Evolutionary conservation across 1,284 basidiomycete genomes (phyloP), one percentile per base, ranked within the genome.

Genomic region (Takashimella tepidaria): DNA sequence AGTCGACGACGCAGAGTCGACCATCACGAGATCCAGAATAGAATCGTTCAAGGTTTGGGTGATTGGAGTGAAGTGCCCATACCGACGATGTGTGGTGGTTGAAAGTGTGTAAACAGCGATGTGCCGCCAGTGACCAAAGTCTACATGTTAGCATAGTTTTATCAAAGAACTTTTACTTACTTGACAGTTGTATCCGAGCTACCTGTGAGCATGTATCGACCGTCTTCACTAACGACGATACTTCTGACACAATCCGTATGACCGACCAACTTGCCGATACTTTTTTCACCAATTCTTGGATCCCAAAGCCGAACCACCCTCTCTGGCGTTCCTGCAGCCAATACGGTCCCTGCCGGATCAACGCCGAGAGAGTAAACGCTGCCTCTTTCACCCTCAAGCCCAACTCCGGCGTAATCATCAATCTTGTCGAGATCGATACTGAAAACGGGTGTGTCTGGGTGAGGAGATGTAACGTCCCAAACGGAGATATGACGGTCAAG

Each of bases 241-340:
- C 89, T 84, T 4, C 95, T 83, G 49, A 99, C 91, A 64, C 96
- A 97, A 74, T 98, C 95, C 0, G 92, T 95, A 73, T 99, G 96
- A 0, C 95, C 96, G 3, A 95, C 88, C 3, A 96, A 79, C 70
- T 83, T 83, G 20, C 68, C 71, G 20, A 83, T 84, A 52, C 85
- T 81, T 70, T 83, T 86, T 44, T 68, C 69, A 1, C 76, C 72
- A 0, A 84, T 81, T 20, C 96, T 81, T 3, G 93, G 91, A 70
- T 98, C 96, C 91, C 91, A 99, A 55, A 97, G 79, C 19, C 91
- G 79, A 26, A 99, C 80, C 1, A 93, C 86, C 26, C 89, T 81
- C 68, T 97, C 93, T 0, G 96, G 92, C 4, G 89, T 89, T 0
- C 93, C 96, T 4, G 87, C 87, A 2, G 88, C 92, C 19, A 98